phyloP scores from a whole-genome alignment of 768 basidiomycete species.

The Suillus paluster region DNA sequence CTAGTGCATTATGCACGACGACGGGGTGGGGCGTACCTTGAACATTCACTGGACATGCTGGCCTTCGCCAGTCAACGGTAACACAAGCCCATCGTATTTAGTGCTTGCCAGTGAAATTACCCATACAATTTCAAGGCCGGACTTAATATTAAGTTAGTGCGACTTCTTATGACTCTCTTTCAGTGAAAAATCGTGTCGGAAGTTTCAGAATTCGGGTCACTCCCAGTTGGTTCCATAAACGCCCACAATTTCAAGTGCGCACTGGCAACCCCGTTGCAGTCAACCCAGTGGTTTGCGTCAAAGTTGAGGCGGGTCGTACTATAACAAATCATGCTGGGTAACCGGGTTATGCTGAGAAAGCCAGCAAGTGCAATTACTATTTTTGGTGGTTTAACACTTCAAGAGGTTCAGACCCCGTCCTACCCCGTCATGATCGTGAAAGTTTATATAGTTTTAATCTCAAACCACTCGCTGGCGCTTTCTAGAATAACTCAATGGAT shows the following conservation, averaged over 20 bases:
- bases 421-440: neutral
- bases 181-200: neutral
- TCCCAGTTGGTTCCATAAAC: neutral
- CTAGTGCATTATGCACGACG: too few species aligned
- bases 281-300: too few species aligned
- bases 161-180: too few species aligned
- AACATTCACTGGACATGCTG: neutral
- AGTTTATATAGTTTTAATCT: neutral
- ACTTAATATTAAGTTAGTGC: too few species aligned
- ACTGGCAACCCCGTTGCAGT: neutral
- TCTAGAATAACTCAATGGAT: neutral
- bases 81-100: neutral
- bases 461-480: neutral
- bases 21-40: too few species aligned
- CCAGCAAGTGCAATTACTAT: neutral
- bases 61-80: neutral
- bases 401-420: too few species aligned
- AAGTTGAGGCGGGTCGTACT: too few species aligned
- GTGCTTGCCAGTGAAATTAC: neutral
- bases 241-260: neutral
- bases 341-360: neutral
- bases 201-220: too few species aligned
- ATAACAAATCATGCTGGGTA: too few species aligned
- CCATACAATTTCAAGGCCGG: neutral
- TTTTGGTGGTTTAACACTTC: too few species aligned